Conservation (phyloP, 202 grass and related monocot species). For the Brachypodium distachyon region DNA sequence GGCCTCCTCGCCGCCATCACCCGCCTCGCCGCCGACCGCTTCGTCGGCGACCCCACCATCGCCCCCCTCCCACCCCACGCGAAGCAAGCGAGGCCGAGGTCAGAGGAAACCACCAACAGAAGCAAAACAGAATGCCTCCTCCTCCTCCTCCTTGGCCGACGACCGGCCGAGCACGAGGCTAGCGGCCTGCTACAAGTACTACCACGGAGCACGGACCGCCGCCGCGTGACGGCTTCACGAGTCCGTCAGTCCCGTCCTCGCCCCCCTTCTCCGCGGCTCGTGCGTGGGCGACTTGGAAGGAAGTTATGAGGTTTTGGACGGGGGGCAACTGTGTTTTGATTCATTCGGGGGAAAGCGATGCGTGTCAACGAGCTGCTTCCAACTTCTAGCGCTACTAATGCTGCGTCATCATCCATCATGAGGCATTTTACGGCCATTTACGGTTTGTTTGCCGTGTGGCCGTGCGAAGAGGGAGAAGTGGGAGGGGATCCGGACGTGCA, state of each 20-base stretch:
- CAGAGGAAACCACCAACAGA: background rate
- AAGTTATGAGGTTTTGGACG: background rate
- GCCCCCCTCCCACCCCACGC: background rate
- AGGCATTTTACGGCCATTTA: background rate
- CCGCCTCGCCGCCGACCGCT: constrained; percentile 25
- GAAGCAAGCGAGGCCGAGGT: background rate
- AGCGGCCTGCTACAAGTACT: background rate
- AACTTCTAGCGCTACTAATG: background rate
- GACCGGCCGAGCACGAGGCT: background rate
- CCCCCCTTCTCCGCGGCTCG: background rate
- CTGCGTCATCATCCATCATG: background rate
- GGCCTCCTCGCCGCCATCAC: constrained; percentile 4
- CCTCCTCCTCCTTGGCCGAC: background rate
- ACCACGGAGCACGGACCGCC: no score
- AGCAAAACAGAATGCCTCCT: background rate
- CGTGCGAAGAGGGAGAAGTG: background rate
- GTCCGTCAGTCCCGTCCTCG: no score
- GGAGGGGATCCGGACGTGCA: background rate
- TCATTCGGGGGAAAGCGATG: constrained; percentile 1
- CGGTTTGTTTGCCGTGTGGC: background rate
- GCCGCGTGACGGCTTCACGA: no score
- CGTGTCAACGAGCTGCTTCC: background rate
- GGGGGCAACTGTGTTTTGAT: background rate
- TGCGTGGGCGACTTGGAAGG: background rate
- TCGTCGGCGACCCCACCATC: constrained; percentile 27